Base-by-base conservation (phyloP, 495 filamentous ascomycete species). In the Penicillium argentinense region DNA sequence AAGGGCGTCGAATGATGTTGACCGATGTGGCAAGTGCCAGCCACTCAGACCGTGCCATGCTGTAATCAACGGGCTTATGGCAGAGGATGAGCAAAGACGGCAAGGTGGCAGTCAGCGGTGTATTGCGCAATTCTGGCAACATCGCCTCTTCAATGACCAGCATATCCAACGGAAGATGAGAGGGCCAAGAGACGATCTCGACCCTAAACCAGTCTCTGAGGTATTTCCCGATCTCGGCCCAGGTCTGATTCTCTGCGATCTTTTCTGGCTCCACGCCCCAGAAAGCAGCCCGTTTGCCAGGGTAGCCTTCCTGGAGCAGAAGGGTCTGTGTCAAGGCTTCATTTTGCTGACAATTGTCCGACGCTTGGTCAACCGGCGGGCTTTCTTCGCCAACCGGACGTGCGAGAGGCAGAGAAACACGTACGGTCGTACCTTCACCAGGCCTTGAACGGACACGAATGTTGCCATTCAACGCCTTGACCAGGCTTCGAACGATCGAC, bases 401-500 rank as follows among this genome's bases (percentile, higher is more conserved):
- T 4, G 60, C 60, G 7, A 81, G 40, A 2, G 73, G 77, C 7
- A 81, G 51, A 5, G 65, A 68, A 0, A 81, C 71, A 13, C 65
- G 73, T 3, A 83, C 74, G 18, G 68, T 66, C 5, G 79, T 81
- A 13, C 79, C 79, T 18, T 69, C 64, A 0, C 71, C 73, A 4
- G 69, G 59, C 14, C 73, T 63, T 48, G 77, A 80, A 46, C 73
- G 68, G 24, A 81, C 63, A 18, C 73, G 71, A 47, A 83, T 77
- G 17, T 64, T 67, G 13, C 79, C 79, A 46, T 71, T 69, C n/a
- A 83, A 51, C 22, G 73, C 69, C 22, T 73, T 71, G 13, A 81
- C 71, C 21, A 83, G 66, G 40, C 73, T 77, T n/a, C 71, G 72
- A 11, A 80, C 76, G 36, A 81, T 81, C 7, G 73, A 77, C 14